Conservation (phyloP, 208 protist species). For the Herpetomonas muscarum region DNA sequence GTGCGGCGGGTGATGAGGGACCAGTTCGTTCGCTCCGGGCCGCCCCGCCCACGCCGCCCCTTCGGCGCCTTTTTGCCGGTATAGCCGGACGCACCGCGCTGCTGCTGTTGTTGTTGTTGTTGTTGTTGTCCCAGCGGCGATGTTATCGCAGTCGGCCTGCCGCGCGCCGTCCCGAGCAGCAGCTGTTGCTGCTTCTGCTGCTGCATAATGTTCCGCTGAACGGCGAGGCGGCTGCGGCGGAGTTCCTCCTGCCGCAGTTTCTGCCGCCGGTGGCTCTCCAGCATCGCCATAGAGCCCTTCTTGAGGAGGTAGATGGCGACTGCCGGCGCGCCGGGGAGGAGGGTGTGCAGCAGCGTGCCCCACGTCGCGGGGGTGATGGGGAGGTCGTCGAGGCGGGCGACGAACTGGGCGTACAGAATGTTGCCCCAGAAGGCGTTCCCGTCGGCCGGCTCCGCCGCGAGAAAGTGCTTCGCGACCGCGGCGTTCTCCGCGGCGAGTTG, state of each 20-base stretch:
- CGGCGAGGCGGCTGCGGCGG: constrained; percentile 2
- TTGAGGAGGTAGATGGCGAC: constrained; percentile 70
- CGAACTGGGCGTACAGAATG: constrained; percentile 71
- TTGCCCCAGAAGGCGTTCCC: constrained; percentile 81
- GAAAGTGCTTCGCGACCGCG: constrained; percentile 32
- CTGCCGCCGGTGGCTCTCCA: constrained; percentile 5
- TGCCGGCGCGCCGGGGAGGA: constrained; percentile 63
- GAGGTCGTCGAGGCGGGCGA: constrained; percentile 42
- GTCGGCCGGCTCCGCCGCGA: constrained; percentile 33
- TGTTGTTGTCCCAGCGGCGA: too few relatives aligned
- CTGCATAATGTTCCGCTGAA: neutral
- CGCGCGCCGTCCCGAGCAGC: neutral
- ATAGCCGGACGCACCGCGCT: too few relatives aligned
- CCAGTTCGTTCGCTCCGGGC: constrained; percentile 30
- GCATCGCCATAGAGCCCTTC: constrained; percentile 11
- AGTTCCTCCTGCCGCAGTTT: neutral
- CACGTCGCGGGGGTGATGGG: constrained; percentile 39
- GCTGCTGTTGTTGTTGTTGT: too few relatives aligned
- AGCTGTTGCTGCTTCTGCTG: neutral
- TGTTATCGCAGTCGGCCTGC: neutral
- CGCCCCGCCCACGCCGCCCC: too few relatives aligned
- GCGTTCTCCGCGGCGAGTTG: constrained; percentile 54
- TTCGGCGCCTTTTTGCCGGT: constrained; percentile 5
- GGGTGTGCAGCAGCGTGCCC: constrained; percentile 53
- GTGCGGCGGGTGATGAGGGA: constrained; percentile 32